Evolutionary conservation across 176 grass and related monocot genomes (phyloP).

Genomic region (Juncus inflexus): DNA sequence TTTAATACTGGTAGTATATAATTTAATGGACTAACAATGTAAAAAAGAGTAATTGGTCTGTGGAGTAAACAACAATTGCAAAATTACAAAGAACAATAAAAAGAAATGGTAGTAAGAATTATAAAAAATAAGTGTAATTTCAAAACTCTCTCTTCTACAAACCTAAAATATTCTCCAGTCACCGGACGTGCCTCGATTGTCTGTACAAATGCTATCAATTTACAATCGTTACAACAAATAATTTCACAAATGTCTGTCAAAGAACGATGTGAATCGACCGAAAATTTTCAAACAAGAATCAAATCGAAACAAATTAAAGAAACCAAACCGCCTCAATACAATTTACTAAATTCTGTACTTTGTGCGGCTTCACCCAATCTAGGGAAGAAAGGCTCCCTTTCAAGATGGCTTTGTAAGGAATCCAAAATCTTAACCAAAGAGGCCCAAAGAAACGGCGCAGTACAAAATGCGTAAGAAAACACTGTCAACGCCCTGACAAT

Average conservation of each 20-base stretch:
- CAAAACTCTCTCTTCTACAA: conserved; percentile 8
- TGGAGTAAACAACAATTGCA: too few species aligned
- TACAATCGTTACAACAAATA: conserved; percentile 30
- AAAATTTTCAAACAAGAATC: conserved; percentile 42
- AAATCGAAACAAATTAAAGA: conserved; percentile 12
- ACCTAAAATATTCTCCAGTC: conserved; percentile 26
- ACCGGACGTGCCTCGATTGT: conserved; percentile 26
- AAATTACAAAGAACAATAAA: not conserved
- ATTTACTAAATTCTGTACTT: conserved; percentile 76
- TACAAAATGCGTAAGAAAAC: conserved; percentile 58
- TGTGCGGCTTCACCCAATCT: conserved; percentile 57
- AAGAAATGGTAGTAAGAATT: conserved; percentile 26
- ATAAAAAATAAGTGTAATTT: conserved; percentile 23
- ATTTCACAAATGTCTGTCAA: conserved; percentile 8
- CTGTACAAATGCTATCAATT: conserved; percentile 31
- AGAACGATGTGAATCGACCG: conserved; percentile 22
- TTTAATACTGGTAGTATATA: too few species aligned
- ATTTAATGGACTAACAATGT: too few species aligned
- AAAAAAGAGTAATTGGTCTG: too few species aligned
- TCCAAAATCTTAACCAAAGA: conserved; percentile 49
- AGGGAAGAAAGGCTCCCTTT: conserved; percentile 74
- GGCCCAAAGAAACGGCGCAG: conserved; percentile 58
- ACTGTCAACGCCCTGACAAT: conserved; percentile 55
- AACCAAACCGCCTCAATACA: conserved; percentile 56
- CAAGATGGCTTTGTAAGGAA: conserved; percentile 55